Conservation (phyloP, 129 eudicot species). For the Arctium minus region DNA sequence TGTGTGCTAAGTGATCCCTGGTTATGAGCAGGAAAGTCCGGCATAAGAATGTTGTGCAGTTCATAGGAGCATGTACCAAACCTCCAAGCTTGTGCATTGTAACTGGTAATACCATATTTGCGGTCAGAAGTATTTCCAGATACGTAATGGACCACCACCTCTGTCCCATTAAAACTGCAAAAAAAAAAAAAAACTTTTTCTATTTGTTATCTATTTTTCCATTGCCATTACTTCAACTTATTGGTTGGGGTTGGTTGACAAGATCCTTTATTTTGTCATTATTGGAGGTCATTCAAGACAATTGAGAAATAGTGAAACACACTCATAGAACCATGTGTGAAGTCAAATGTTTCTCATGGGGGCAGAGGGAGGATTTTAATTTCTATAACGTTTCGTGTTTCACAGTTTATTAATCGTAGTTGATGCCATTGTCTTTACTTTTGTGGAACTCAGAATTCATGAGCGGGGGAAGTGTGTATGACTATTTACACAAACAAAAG, state of each 20-base stretch:
- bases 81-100: conserved; percentile 99
- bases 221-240: background rate
- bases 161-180: too few species aligned
- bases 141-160: background rate
- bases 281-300: background rate
- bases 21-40: conserved; percentile 78
- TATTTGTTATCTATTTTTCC: background rate
- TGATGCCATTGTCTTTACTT: background rate
- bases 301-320: background rate
- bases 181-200: too few species aligned
- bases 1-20: conserved; percentile 9
- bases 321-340: background rate
- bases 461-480: conserved; percentile 99
- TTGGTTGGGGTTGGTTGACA: background rate
- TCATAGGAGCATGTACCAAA: conserved; percentile 97
- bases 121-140: background rate
- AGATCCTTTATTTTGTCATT: background rate
- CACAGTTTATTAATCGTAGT: background rate
- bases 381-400: background rate
- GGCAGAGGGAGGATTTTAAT: background rate
- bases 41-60: conserved; percentile 97
- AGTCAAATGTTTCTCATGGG: background rate
- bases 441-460: conserved; percentile 60
- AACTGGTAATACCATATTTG: conserved; percentile 57
- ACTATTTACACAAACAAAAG: conserved; percentile 88